Evolutionary conservation across 345 rosid genomes (phyloP), one percentile per base, ranked within the genome.

Genomic region (Salix viminalis): DNA sequence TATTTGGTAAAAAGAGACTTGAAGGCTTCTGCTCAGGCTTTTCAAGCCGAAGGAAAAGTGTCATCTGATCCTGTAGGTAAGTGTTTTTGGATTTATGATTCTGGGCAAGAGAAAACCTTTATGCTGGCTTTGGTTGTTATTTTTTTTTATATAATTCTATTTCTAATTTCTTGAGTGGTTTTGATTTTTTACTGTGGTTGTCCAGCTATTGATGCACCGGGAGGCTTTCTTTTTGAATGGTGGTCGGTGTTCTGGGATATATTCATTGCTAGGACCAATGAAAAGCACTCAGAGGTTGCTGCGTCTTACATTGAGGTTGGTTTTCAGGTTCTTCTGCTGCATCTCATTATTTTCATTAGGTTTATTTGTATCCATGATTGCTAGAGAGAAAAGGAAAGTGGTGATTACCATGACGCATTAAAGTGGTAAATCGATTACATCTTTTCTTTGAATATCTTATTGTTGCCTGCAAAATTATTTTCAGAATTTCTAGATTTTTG

Each of bases 171-270:
- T 69, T 73, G 4, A 61, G 7, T 75, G 56, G 74, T 54, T 72
- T 34, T 71, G 26, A 56, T 18, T 79, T 77, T 79, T 77, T 62
- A 32, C 67, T 50, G 6, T 41, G 79, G 75, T 61, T 85, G 80
- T 83, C 74, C 88, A 93, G 99, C 99, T 36, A 96, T 96, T 73
- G 98, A 96, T 77, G 99, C 99, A 16, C 99, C 99, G 34, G 99
- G 98, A 32, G 99, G 99, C 30, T 96, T 96, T 84, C 92, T 96
- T 60, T 96, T 96, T 80, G 99, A 96, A 83, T 96, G 99, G 99
- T 96, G 99, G 99, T 96, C 99, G 11, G 99, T 96, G 65, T 96
- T 96, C 82, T 96, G 99, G 99, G 99, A 96, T 83, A 96, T 96
- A 75, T 96, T 96, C 76, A 96, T 96, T 83, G 99, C 99, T 34